Base-by-base conservation (phyloP, 2,329 filamentous ascomycete genomes). In the Leptographium galeiforme region DNA sequence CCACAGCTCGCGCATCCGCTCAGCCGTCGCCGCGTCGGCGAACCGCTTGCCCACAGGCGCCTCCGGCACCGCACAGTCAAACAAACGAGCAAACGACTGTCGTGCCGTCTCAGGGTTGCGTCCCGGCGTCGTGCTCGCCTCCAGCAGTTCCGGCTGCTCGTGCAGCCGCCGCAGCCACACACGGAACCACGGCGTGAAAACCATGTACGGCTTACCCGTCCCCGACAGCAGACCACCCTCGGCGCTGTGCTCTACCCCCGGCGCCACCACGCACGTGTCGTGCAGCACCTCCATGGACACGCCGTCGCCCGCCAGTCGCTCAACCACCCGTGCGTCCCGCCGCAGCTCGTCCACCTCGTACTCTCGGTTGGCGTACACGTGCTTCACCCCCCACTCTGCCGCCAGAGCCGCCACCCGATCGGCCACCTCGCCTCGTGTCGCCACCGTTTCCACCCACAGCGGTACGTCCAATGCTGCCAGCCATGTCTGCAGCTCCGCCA, bases 301-400 rank as follows among this genome's bases (percentile, higher is more conserved):
- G 32, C 32, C 32, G 16, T 2, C 4, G 25, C 11, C 45, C 6
- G 16, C n/a, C 32, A 36, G 32, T 14, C 14, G 14, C 25, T 30
- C 30, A 11, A 48, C 45, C 45, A 36, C 32, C 16, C 16, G 13
- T 4, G 45, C 33, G 7, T 48, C 45, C 32, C 45, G 45, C n/a
- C 43, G 43, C 89, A 93, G 68, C 68, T 95, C 90, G 63, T 96
- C 90, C 0, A 94, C 88, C 65, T 95, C 90, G 62, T 95, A 95
- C 64, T 95, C 89, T 54, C 89, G 80, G 63, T 95, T 95, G 48
- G 85, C 82, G 61, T 82, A 94, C 2, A 95, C 59, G 61, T 93
- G 85, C 49, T 75, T 83, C 1, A 80, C 84, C 0, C 78, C 79
- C 89, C 88, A 95, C 56, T 80, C 70, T 34, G 79, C 70, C 64